Conservation (phyloP, 179 eudicot species). For the Carnegiea gigantea region DNA sequence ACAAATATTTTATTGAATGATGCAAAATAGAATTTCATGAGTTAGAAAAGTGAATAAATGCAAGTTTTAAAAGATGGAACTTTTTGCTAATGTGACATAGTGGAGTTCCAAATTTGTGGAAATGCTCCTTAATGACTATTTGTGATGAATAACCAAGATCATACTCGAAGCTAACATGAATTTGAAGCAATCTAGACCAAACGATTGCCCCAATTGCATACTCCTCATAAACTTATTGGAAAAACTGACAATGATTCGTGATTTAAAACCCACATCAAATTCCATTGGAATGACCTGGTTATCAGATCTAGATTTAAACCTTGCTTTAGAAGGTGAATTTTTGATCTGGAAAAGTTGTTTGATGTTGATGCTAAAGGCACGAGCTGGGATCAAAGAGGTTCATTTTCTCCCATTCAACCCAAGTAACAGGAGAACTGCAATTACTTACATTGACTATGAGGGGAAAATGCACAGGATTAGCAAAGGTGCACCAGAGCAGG, state of each 20-base stretch:
- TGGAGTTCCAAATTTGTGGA: too few relatives aligned
- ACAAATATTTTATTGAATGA: too few relatives aligned
- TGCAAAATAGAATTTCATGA: too few relatives aligned
- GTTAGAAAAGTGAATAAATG: too few relatives aligned
- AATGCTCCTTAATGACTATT: too few relatives aligned
- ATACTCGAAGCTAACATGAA: too few relatives aligned
- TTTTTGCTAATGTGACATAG: too few relatives aligned
- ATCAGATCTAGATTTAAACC: background rate
- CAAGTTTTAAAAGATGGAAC: too few relatives aligned
- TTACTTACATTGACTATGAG: constrained; percentile 54
- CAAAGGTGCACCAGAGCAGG: constrained; percentile 93
- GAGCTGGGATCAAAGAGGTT: constrained; percentile 65
- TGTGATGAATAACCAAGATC: too few relatives aligned
- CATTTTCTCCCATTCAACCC: constrained; percentile 82
- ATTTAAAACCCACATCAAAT: background rate
- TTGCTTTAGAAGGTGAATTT: background rate
- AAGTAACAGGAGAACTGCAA: constrained; percentile 69
- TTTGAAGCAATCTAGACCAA: too few relatives aligned
- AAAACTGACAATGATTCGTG: background rate
- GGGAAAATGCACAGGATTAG: constrained; percentile 76
- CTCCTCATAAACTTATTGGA: background rate
- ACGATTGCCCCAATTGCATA: background rate
- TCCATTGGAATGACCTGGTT: background rate
- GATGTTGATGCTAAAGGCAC: constrained; percentile 41
- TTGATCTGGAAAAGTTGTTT: background rate